Evolutionary conservation across 306 rosid species (phyloP), one percentile per base, ranked within the genome.

Genomic region (Potentilla sterilis): DNA sequence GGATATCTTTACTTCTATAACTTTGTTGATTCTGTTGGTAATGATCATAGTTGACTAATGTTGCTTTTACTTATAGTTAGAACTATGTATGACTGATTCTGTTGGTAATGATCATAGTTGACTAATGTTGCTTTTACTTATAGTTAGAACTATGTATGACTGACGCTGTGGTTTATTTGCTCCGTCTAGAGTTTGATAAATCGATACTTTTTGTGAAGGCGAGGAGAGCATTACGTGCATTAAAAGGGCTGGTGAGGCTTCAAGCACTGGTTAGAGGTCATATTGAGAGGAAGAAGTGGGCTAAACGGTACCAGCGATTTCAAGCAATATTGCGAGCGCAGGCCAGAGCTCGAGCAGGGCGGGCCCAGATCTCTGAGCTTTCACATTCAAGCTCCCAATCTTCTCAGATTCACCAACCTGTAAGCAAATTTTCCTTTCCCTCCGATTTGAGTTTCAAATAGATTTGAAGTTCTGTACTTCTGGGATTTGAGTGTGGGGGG

Each of bases 211-310:
- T 1, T 79, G 66, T 82, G 4, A 54, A 93, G 98, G 98, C 97
- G n/a, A 84, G 98, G 85, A 89, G 85, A 72, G 97, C 98, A 2
- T 87, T 93, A 78, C 76, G 93, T 62, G 98, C 98, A 0, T 66
- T 93, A 34, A 88, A 87, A 80, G 98, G 97, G 82, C 70, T 93
- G 77, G 98, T 93, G 82, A 91, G 85, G 79, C 88, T 93, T 10
- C 98, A 93, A 70, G 98, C 96, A 11, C 75, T 93, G 75, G 97
- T 91, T 43, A 89, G 98, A 74, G 97, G 97, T 37, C 89, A 91
- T 68, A 84, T 93, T 69, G 90, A 83, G 78, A 85, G 98, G 87
- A 93, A 89, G 72, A 85, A 92, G 48, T 84, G 86, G 0, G 81
- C 89, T 0, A 89, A 88, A 70, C 84, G 90, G 89, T 77, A 86